A percentile compares a stretch with the other conserved stretches of the same genome.
phyloP scores from a whole-genome alignment of 2,329 filamentous ascomycete genomes.

The Herpotrichia juniperi region DNA sequence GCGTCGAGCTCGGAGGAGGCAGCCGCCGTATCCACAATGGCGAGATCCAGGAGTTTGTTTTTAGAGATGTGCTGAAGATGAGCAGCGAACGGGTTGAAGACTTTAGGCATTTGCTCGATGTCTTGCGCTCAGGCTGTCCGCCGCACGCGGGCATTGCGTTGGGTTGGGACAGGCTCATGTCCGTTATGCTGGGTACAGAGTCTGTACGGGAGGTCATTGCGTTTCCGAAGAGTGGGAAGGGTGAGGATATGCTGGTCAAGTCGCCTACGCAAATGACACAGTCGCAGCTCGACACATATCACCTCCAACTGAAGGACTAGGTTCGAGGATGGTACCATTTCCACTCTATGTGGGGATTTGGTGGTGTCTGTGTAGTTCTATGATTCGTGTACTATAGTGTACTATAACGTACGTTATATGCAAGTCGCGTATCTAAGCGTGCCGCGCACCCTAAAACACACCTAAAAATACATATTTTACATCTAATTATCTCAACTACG shows the following conservation, averaged over 20 bases:
- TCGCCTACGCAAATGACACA: slow-evolving; percentile 74
- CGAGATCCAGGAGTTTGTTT: slow-evolving; percentile 80
- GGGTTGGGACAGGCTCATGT: slow-evolving; percentile 86
- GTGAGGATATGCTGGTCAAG: slow-evolving; percentile 82
- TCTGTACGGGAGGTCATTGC: slow-evolving; percentile 93
- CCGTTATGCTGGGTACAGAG: slow-evolving; percentile 76
- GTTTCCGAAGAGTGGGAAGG: slow-evolving; percentile 92
- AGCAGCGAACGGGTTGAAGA: slow-evolving; percentile 72
- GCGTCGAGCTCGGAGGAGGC: slow-evolving; percentile 90
- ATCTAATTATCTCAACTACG: too few relatives aligned
- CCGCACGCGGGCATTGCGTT: slow-evolving; percentile 94
- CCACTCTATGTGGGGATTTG: neutral
- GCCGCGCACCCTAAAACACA: too few relatives aligned
- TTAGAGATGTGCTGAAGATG: slow-evolving; percentile 85
- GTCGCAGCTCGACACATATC: slow-evolving; percentile 65
- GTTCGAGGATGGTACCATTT: neutral
- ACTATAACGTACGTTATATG: too few relatives aligned
- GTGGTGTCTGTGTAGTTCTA: neutral
- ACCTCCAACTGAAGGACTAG: slow-evolving; percentile 49
- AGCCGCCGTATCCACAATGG: slow-evolving; percentile 90
- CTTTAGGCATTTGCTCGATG: slow-evolving; percentile 84
- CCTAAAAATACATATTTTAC: too few relatives aligned
- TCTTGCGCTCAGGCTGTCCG: slow-evolving; percentile 83
- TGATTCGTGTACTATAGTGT: neutral
- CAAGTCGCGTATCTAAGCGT: too few relatives aligned